These are phyloP conservation scores for Piedraia hortae DNA, from an alignment of 2,329 filamentous ascomycete species.

Conservation along the genomic window DNA sequence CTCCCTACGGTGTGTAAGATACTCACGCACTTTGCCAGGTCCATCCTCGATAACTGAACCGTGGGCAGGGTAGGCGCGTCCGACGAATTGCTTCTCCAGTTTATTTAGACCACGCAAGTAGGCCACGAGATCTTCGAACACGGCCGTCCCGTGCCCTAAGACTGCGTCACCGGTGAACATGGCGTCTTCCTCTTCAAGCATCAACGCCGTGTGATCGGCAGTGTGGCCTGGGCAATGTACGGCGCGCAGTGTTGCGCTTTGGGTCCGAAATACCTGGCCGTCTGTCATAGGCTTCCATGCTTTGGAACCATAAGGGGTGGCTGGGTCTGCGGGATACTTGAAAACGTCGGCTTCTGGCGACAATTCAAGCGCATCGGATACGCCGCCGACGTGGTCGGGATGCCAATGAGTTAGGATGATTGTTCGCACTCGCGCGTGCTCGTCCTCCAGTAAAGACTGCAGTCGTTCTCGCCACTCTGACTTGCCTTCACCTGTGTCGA, in stretches of 20 bases:
- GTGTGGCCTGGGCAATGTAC: constrained; percentile 51
- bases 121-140: constrained; percentile 46
- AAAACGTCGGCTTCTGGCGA: constrained; percentile 12
- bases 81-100: constrained; percentile 38
- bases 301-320: constrained; percentile 11
- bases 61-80: constrained; percentile 65
- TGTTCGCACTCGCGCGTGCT: constrained; percentile 39
- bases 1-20: constrained; percentile 53
- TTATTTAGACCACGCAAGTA: constrained; percentile 42
- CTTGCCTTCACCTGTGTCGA: constrained; percentile 72
- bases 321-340: constrained; percentile 4
- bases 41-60: constrained; percentile 53
- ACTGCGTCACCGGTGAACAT: constrained; percentile 82
- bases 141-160: constrained; percentile 59
- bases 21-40: constrained; percentile 44
- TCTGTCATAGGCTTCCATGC: constrained; percentile 24
- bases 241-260: constrained; percentile 39
- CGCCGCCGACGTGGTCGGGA: constrained; percentile 54
- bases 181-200: constrained; percentile 49
- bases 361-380: constrained; percentile 36
- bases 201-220: constrained; percentile 52
- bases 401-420: constrained; percentile 84
- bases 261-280: constrained; percentile 26
- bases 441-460: constrained; percentile 32
- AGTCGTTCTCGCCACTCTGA: constrained; percentile 45